Base-by-base conservation (phyloP, 306 rosid genomes). In the Purshia tridentata region DNA sequence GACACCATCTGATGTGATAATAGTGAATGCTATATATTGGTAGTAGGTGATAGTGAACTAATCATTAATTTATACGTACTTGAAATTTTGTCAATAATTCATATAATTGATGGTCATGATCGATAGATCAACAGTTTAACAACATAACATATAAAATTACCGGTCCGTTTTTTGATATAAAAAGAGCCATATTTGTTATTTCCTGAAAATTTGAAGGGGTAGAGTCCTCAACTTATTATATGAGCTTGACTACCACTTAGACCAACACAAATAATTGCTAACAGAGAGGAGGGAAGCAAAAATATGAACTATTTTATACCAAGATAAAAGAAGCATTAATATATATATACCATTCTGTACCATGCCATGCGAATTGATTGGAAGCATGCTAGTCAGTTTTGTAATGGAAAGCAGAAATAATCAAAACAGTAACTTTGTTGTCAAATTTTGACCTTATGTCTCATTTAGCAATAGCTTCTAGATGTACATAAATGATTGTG, bases 21-120 rank as follows among this genome's bases (percentile, higher is more conserved):
- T 16, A 18, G 50, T 14, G 16, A 51, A 41, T 63, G 35, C 35
- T 9, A 41, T 9, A 4, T 63, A 63, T 41, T 41, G 68, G 37
- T 41, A 41, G 35, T n/a, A n/a, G n/a, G n/a, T 63, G 50, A 63
- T 63, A 40, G 68, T 41, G 68, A 63, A 63, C 68, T 63, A 42
- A 62, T 62, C n/a, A n/a, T n/a, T n/a, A 23, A 41, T 12, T 16
- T 15, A 6, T 23, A 4, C 29, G 13, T 23, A 49, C n/a, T 48
- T 16, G 46, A 67, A 67, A 67, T 29, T 29, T 29, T 29, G 35
- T 29, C 35, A 0, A 29, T 29, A 29, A 29, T 29, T 29, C 35
- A 29, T 29, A 29, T 29, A 29, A 4, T 16, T 8, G 15, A 42
- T 63, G 50, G 14, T 63, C 16, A n/a, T n/a, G n/a, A n/a, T n/a